Base-by-base conservation (phyloP, 768 basidiomycete genomes). In the Lentinula sp. region DNA sequence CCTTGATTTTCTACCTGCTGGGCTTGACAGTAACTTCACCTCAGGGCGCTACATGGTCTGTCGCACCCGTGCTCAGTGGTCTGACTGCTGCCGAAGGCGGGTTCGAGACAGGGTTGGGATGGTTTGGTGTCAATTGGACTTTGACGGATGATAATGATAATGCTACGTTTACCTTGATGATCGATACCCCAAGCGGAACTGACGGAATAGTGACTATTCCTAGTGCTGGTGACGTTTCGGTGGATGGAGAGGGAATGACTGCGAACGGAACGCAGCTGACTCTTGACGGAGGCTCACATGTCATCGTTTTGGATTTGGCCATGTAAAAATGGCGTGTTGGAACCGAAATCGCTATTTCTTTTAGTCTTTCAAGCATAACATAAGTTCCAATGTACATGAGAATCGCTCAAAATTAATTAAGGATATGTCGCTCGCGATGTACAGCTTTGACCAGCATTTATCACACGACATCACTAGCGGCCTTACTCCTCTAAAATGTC, bases 1-100 rank as follows among this genome's bases (percentile, higher is more conserved):
- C 80, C 31, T 66, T 81, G 51, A 78, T 79, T 3, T 79, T 76
- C 68, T 78, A 79, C 62, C 70, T 81, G 39, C 73, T 80, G 32
- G 80, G 80, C 3, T 69, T 82, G 39, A 74, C 70, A 23, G 61
- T 80, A 16, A 78, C 76, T 5, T 70, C 78, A 7, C 72, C 74
- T 0, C 70, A 74, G 64, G 80, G 80, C 13, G 60, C 63, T 7
- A 76, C 72, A 1, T 81, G 80, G 80, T 69, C 70, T 6, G 65
- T 81, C 35, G 75, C 75, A 18, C 80, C 80, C 2, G 75, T 78
- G 28, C 65, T 74, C n/a, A 74, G 77, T 21, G 78, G 78, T 4
- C 69, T 81, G 3, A 34, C 65, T 3, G 68, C 70, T 2, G 80
- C 77, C 0, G 71, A 81, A 64, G 80, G 80, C 15, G 79, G 80